These are phyloP conservation scores for Tetraselmis striata DNA, from an alignment of 139 green algal species.

Conservation along the genomic window DNA sequence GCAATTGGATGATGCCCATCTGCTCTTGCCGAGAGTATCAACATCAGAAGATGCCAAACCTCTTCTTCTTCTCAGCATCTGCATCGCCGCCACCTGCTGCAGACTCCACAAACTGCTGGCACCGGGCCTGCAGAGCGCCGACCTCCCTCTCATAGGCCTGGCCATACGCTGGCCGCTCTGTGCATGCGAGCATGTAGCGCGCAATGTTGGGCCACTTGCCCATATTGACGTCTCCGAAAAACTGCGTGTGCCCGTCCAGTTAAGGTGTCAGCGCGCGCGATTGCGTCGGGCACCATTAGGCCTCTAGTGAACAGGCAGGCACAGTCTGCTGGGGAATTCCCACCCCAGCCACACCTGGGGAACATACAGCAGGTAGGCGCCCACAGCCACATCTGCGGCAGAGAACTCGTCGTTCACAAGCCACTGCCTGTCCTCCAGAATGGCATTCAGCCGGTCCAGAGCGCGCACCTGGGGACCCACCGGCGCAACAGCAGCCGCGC, in stretches of 20 bases:
- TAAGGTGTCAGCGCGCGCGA: neutral
- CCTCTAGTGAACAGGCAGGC: no score
- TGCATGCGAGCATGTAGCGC: slow-evolving; percentile 8
- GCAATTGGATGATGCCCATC: no score
- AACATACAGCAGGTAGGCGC: neutral
- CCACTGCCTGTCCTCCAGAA: neutral
- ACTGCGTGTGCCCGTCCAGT: no score
- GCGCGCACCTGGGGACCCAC: neutral
- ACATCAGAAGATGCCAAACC: neutral
- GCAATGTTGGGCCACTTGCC: slow-evolving; percentile 9
- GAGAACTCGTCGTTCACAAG: neutral
- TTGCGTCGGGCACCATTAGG: neutral
- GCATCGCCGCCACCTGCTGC: no score
- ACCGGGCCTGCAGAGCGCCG: neutral
- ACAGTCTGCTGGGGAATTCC: no score
- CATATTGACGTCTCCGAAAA: slow-evolving; percentile 17
- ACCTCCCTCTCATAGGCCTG: slow-evolving; percentile 2
- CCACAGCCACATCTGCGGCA: neutral
- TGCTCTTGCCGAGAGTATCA: no score
- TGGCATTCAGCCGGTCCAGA: neutral
- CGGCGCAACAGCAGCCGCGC: neutral
- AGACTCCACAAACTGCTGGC: neutral
- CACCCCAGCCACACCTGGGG: neutral
- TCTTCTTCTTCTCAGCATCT: neutral
- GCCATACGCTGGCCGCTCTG: slow-evolving; percentile 7